Conservation (phyloP, 1,284 basidiomycete species). For the Xerocomus amazonicus region DNA sequence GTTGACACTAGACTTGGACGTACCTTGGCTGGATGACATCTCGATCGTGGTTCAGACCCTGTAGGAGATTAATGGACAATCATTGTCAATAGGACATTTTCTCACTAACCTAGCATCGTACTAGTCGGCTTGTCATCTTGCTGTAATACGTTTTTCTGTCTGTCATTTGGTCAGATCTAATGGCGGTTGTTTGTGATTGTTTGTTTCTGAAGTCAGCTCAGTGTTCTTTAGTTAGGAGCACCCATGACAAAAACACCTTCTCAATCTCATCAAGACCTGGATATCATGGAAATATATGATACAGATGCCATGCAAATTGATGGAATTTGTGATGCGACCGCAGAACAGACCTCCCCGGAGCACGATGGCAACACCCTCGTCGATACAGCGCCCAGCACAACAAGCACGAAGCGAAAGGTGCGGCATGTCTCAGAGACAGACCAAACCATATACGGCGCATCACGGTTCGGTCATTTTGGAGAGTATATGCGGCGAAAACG, state of each 20-base stretch:
- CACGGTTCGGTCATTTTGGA: constrained; percentile 78
- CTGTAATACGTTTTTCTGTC: neutral
- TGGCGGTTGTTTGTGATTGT: constrained; percentile 7
- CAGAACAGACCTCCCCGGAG: neutral
- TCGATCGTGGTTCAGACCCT: constrained; percentile 61
- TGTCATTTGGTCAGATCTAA: neutral
- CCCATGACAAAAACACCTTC: constrained; percentile 2
- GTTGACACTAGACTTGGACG: constrained; percentile 63
- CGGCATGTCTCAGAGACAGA: constrained; percentile 15
- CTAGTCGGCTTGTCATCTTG: neutral
- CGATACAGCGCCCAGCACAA: neutral
- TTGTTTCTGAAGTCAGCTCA: constrained; percentile 1
- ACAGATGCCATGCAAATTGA: constrained; percentile 6
- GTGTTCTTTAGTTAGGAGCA: constrained; percentile 1
- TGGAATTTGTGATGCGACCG: neutral
- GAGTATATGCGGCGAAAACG: constrained; percentile 91
- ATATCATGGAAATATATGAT: constrained; percentile 11
- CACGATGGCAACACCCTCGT: constrained; percentile 2
- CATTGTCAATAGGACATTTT: neutral
- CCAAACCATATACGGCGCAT: constrained; percentile 64
- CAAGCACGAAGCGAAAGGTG: constrained; percentile 20
- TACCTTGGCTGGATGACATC: constrained; percentile 68
- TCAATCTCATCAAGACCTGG: constrained; percentile 6
- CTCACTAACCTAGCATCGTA: constrained; percentile 7
- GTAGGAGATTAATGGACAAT: constrained; percentile 28